Base-by-base conservation (phyloP, 257 asterid genomes). In the Gentiana dahurica region DNA sequence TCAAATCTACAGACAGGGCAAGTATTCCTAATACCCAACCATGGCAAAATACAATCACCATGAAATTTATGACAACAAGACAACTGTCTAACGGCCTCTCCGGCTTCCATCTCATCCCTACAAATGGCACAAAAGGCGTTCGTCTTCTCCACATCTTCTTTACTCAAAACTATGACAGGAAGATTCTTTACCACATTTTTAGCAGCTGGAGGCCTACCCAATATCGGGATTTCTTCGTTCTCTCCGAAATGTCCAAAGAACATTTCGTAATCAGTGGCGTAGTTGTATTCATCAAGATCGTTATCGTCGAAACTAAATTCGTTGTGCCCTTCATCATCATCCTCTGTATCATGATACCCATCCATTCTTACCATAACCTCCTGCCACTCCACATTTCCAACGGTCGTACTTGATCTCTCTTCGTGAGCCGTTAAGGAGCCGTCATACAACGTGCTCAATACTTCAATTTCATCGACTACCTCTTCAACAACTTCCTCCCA, bases 1-100 rank as follows among this genome's bases (percentile, higher is more conserved):
- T 79, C 87, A 36, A 64, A 69, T 66, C 87, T 71, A 74, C 87
- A 82, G 63, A 82, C 90, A 6, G 90, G 90, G 56, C 90, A 82
- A 9, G 90, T 78, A 55, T 79, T 82, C 66, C 76, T 76, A 64
- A 82, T 39, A 63, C 71, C 77, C 49, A 82, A 74, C 91, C 91
- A 82, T 24, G 86, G 91, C 32, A 71, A 11, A 39, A 82, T 77
- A 59, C 86, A 82, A 56, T 82, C 84, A 6, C 65, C 75, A 49
- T 82, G 86, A 73, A 77, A 79, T 41, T 62, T 66, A 70, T 82
- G 91, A 55, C 63, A 59, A 54, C 91, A 82, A 3, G 87, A 84
- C 54, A 82, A 57, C 73, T 75, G 75, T 63, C 68, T 82, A 0
- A 63, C 78, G 58, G 44, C 68, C 71, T 75, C 77, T n/a, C 78